Percentiles rank a stretch among this genome's conserved stretches.
Evolutionary conservation across 129 eudicot genomes (phyloP).

Genomic region (Escallonia herrerae): DNA sequence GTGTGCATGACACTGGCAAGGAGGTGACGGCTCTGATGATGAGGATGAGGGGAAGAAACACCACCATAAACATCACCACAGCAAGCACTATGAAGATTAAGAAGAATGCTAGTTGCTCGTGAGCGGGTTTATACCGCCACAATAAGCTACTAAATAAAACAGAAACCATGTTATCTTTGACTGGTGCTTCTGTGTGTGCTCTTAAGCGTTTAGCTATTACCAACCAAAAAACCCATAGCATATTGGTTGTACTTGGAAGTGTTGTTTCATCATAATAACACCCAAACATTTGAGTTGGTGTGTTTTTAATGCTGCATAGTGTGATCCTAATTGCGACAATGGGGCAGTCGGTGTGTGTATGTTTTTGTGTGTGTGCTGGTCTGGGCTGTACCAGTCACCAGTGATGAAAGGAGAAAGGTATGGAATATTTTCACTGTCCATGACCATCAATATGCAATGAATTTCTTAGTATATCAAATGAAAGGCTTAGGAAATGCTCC

Average conservation of each 20-base stretch:
- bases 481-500: too few species aligned
- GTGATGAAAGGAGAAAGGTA: too few species aligned
- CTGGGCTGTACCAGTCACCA: too few species aligned
- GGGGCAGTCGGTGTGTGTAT: too few species aligned
- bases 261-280: conserved; percentile 2
- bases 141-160: conserved; percentile 27
- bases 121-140: conserved; percentile 23
- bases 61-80: conserved; percentile 44
- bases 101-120: conserved; percentile 11
- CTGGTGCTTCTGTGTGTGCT: not conserved
- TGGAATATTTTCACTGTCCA: too few species aligned
- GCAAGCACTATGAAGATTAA: conserved; percentile 68
- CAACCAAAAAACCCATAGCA: not conserved
- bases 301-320: not conserved
- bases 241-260: not conserved
- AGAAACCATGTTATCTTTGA: conserved; percentile 9
- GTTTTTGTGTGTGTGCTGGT: too few species aligned
- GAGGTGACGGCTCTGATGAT: conserved; percentile 48
- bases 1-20: conserved; percentile 26
- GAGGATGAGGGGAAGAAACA: conserved; percentile 54
- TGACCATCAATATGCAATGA: too few species aligned
- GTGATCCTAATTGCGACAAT: too few species aligned
- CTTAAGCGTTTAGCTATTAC: not conserved
- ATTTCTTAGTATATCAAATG: too few species aligned
- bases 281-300: not conserved